A percentile compares a stretch with the other conserved stretches of the same genome.
phyloP scores from a whole-genome alignment of 129 eudicot species.

The Apium graveolens region DNA sequence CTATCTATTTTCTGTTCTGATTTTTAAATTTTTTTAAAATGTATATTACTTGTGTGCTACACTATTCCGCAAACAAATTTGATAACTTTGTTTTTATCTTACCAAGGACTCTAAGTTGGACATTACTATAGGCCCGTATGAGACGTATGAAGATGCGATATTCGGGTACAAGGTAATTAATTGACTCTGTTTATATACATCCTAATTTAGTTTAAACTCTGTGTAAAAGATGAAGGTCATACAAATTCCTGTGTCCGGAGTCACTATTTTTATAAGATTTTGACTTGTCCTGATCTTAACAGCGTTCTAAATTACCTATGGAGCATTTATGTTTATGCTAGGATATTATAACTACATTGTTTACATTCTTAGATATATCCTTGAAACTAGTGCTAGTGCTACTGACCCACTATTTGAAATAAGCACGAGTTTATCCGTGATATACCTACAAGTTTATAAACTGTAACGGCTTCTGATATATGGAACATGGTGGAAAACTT shows the following conservation, averaged over 20 bases:
- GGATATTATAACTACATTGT: background rate
- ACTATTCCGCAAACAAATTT: background rate
- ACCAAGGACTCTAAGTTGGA: conserved; percentile 89
- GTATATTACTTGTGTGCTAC: background rate
- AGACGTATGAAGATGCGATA: conserved; percentile 85
- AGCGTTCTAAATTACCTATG: background rate
- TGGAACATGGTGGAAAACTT: background rate
- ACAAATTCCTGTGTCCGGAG: background rate
- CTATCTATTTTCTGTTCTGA: background rate
- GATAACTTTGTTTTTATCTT: background rate
- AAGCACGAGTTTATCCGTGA: background rate
- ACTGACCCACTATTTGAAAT: background rate
- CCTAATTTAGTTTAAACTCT: background rate
- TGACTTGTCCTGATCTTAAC: conserved; percentile 7
- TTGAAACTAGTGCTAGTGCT: background rate
- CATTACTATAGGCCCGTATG: conserved; percentile 91
- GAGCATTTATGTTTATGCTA: background rate
- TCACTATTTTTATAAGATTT: background rate
- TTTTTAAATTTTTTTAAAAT: background rate
- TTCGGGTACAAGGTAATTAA: conserved; percentile 89
- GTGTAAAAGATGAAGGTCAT: background rate
- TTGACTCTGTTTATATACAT: conserved; percentile 4
- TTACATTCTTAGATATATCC: background rate
- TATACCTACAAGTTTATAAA: background rate
- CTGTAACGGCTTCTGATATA: too few species aligned